A percentile compares a stretch with the other conserved stretches of the same genome.
phyloP scores from a whole-genome alignment of 768 basidiomycete genomes.

The Suillus fuscotomentosus region DNA sequence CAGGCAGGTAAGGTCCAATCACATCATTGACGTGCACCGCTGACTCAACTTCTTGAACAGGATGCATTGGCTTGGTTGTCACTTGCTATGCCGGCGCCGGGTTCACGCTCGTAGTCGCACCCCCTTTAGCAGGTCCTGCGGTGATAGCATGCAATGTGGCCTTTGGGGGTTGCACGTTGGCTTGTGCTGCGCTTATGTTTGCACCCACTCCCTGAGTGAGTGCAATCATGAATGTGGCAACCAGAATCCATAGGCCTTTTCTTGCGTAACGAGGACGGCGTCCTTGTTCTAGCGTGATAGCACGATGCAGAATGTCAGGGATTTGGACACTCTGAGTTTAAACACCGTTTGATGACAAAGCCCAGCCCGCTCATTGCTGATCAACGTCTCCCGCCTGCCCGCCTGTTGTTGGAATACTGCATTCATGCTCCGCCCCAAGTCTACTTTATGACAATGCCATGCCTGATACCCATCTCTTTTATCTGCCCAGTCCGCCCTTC shows the following conservation, averaged over 20 bases:
- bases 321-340: no score
- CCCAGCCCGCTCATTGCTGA: no score
- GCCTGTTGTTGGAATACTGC: no score
- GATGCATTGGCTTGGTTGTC: slow-evolving; percentile 21
- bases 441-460: no score
- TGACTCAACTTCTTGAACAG: slow-evolving; percentile 5
- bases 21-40: neutral
- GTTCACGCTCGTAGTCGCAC: slow-evolving; percentile 18
- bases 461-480: no score
- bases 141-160: slow-evolving; percentile 21
- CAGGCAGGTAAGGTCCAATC: slow-evolving; percentile 20
- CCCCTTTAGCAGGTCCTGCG: slow-evolving; percentile 18
- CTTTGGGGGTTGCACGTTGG: slow-evolving; percentile 23
- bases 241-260: neutral
- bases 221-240: neutral
- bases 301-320: no score
- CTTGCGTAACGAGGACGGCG: neutral
- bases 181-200: slow-evolving; percentile 19
- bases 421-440: no score
- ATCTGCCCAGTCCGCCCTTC: no score
- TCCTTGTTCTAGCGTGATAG: no score
- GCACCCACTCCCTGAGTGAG: slow-evolving; percentile 22
- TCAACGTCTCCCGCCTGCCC: no score
- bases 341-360: no score
- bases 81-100: slow-evolving; percentile 26